Base-by-base conservation (phyloP, 2,329 filamentous ascomycete genomes). In the Aspergillus niger region DNA sequence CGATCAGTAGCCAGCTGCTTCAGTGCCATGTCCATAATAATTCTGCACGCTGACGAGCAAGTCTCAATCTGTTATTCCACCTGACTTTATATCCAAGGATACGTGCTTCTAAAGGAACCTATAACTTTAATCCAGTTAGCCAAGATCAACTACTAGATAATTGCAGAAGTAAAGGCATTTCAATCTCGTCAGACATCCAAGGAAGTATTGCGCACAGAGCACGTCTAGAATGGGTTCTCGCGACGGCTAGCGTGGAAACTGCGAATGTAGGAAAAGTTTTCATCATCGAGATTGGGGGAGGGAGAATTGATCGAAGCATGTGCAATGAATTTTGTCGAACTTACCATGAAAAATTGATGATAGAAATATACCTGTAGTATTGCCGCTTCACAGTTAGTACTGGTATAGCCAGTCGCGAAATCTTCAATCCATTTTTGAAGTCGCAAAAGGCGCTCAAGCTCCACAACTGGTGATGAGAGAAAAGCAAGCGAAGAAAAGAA, bases 261-360 rank as follows among this genome's bases (percentile, higher is more conserved):
- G 73, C 75, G 75, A 77, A 77, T 77, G 74, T 76, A 73, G 73
- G 73, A 75, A 71, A 67, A 61, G 28, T 74, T 77, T 77, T 77
- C 75, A 77, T 77, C 75, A 76, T 77, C 47, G 47, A 50, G 47
- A 50, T 50, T 17, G 47, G 47, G 43, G 47, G n/a, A 28, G 44
- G 24, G 41, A 36, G 8, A n/a, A 17, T 32, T 30, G 26, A 36
- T 36, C 32, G 47, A 11, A 30, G 47, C 26, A 5, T 11, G 26
- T 17, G 15, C 26, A 30, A 17, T 11, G 3, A 30, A 17, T 11
- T 17, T 10, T 17, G 8, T 20, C 17, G 15, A 28, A 50, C 47
- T 50, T 50, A 50, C 47, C 47, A 50, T 30, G 5, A 17, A 5
- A 20, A 17, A 32, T 20, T 20, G 47, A 7, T 30, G 2, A n/a